Conservation (phyloP, 2,329 filamentous ascomycete genomes). For the Aspergillus sclerotialis region DNA sequence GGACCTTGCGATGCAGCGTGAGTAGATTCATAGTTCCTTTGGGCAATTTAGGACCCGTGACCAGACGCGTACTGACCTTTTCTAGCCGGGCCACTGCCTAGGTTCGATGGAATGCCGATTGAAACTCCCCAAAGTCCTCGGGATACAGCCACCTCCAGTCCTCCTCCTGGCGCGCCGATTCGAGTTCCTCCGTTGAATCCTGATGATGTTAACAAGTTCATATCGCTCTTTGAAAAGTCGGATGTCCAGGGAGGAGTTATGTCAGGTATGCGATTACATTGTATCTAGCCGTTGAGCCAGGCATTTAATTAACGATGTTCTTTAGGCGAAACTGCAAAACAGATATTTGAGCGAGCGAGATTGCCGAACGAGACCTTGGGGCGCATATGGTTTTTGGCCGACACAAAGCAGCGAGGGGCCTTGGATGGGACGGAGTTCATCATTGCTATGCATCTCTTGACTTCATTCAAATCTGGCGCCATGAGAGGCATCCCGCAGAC, state of each 20-base stretch:
- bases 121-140: conserved; percentile 38
- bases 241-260: conserved; percentile 65
- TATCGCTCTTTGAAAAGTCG: conserved; percentile 83
- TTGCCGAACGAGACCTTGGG: conserved; percentile 84
- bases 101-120: conserved; percentile 71
- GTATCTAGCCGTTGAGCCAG: background rate
- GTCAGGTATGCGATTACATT: conserved; percentile 44
- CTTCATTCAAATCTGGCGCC: conserved; percentile 78
- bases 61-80: too few relatives aligned
- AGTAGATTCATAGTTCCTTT: conserved; percentile 18
- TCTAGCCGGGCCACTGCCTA: conserved; percentile 71
- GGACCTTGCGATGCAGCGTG: conserved; percentile 74
- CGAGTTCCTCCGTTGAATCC: conserved; percentile 82
- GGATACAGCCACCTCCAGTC: conserved; percentile 41
- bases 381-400: conserved; percentile 92
- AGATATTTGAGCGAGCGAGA: conserved; percentile 89
- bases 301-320: conserved; percentile 8
- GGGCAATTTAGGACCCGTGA: too few relatives aligned
- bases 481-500: conserved; percentile 72
- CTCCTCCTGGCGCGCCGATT: conserved; percentile 55
- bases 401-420: conserved; percentile 85
- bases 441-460: conserved; percentile 95
- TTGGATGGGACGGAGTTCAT: conserved; percentile 88
- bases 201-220: conserved; percentile 85
- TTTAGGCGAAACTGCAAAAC: conserved; percentile 73